These are phyloP conservation scores for Stephania cephalantha DNA, from an alignment of 164 flowering plant species.

Conservation along the genomic window DNA sequence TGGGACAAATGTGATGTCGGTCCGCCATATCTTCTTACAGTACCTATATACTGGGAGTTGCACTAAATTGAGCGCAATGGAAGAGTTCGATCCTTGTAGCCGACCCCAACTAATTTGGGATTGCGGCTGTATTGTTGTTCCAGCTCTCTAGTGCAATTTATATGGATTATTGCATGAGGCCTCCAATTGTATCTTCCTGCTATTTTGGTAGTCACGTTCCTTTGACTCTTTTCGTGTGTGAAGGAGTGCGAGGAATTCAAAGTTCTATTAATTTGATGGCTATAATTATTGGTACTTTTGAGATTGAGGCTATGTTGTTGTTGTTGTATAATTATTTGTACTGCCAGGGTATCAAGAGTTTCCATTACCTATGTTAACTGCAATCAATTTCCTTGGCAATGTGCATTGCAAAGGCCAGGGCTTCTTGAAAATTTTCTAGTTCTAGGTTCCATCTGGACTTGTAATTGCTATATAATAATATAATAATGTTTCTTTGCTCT, in stretches of 20 bases:
- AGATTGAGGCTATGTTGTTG: too few relatives aligned
- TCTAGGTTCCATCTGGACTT: too few relatives aligned
- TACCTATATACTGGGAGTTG: background rate
- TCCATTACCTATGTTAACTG: too few relatives aligned
- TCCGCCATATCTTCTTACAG: background rate
- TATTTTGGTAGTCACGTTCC: background rate
- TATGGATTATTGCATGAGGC: background rate
- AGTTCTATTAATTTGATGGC: background rate
- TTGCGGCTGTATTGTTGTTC: too few relatives aligned
- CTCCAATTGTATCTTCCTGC: background rate
- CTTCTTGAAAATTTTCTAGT: too few relatives aligned
- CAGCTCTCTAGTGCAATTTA: background rate
- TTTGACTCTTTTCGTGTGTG: background rate
- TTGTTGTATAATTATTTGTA: background rate
- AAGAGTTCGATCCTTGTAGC: too few relatives aligned
- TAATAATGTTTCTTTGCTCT: background rate
- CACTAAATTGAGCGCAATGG: too few relatives aligned
- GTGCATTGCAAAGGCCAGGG: too few relatives aligned
- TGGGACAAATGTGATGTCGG: background rate
- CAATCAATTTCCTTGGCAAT: too few relatives aligned
- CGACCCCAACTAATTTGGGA: too few relatives aligned
- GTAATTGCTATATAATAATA: too few relatives aligned
- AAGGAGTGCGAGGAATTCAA: background rate
- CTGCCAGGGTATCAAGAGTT: background rate
- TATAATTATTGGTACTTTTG: background rate